These are phyloP conservation scores for Suillus tomentosus DNA, from an alignment of 768 basidiomycete species.

Conservation along the genomic window DNA sequence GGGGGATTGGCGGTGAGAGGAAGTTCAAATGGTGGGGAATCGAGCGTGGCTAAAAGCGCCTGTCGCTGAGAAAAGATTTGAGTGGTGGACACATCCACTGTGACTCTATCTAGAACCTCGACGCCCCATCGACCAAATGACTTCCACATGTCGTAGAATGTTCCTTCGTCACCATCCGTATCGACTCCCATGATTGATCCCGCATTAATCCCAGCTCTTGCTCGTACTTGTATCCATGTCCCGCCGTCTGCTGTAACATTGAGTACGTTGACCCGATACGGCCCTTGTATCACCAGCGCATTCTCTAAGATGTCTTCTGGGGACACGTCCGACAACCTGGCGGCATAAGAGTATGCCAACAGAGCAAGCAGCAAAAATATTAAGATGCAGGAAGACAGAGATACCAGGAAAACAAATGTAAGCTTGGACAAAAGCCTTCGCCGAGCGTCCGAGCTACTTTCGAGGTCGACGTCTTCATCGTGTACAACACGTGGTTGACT, in stretches of 20 bases:
- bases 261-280: constrained; percentile 61
- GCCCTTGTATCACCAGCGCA: constrained; percentile 59
- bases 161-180: constrained; percentile 42
- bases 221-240: constrained; percentile 60
- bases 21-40: constrained; percentile 51
- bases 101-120: constrained; percentile 52
- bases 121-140: constrained; percentile 70
- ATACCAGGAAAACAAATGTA: constrained; percentile 54
- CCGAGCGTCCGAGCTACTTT: constrained; percentile 22
- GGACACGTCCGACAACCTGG: constrained; percentile 52
- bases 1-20: constrained; percentile 45
- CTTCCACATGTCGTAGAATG: constrained; percentile 59
- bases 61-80: constrained; percentile 44
- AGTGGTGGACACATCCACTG: constrained; percentile 56
- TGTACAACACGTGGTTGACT: constrained; percentile 17
- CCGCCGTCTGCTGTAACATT: constrained; percentile 60
- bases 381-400: constrained; percentile 52
- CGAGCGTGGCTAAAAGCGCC: constrained; percentile 49
- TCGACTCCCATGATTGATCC: constrained; percentile 61
- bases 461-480: constrained; percentile 23
- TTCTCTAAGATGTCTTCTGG: constrained; percentile 60
- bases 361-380: constrained; percentile 46
- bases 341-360: constrained; percentile 68
- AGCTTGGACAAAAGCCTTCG: constrained; percentile 37
- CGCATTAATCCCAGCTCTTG: constrained; percentile 67